These are phyloP conservation scores for Fusarium tanahbumbuense DNA, from an alignment of 2,329 filamentous ascomycete species.

Conservation along the genomic window DNA sequence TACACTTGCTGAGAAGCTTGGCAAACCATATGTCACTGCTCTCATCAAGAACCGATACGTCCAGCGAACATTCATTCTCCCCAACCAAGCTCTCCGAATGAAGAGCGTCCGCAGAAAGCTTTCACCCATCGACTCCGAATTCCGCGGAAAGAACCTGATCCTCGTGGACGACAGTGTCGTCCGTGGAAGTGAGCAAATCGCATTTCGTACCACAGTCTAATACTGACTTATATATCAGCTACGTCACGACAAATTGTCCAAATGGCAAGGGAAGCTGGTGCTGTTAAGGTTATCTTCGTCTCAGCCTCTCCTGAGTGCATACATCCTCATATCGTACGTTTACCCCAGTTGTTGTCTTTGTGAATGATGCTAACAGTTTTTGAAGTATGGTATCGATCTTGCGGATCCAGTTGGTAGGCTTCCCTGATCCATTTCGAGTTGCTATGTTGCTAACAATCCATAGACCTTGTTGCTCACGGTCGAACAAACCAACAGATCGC, in stretches of 20 bases:
- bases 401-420: conserved; percentile 53
- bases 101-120: conserved; percentile 92
- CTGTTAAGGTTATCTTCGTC: conserved; percentile 83
- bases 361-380: conserved; percentile 2
- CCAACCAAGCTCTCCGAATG: conserved; percentile 81
- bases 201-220: not conserved
- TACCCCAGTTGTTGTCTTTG: too few species aligned
- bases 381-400: conserved; percentile 60
- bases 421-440: not conserved
- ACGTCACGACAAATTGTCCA: conserved; percentile 73
- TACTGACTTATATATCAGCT: conserved; percentile 16
- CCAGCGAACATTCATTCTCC: conserved; percentile 82
- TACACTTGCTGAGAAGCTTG: conserved; percentile 77
- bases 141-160: conserved; percentile 81
- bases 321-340: conserved; percentile 84
- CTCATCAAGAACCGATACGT: conserved; percentile 94
- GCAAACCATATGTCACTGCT: conserved; percentile 81
- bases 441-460: conserved; percentile 4
- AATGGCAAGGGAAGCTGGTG: conserved; percentile 88
- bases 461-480: conserved; percentile 57
- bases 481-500: conserved; percentile 55
- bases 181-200: conserved; percentile 62
- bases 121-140: conserved; percentile 86
- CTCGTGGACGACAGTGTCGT: conserved; percentile 93
- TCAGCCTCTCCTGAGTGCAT: conserved; percentile 86